Evolutionary conservation across 768 basidiomycete genomes (phyloP).

Genomic region (Collybiopsis confluens): DNA sequence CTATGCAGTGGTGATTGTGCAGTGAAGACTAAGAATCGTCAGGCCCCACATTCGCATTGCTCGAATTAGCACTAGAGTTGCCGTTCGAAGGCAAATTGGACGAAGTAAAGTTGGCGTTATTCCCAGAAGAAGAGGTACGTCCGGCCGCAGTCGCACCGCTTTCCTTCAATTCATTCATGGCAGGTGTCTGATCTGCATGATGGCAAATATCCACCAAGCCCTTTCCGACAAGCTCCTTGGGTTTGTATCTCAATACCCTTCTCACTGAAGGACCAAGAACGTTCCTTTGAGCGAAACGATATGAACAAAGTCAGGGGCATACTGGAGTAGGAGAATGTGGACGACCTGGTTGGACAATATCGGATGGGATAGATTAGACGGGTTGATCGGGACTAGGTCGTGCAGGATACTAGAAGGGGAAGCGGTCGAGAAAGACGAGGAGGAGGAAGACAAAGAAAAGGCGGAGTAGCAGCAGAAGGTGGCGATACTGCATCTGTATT

Average conservation of each 20-base stretch:
- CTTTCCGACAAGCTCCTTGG: conserved; percentile 77
- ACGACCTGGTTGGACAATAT: conserved; percentile 40
- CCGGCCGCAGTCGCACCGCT: conserved; percentile 26
- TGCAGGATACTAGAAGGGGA: neutral
- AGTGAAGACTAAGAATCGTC: conserved; percentile 13
- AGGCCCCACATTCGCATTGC: conserved; percentile 7
- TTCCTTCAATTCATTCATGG: conserved; percentile 90
- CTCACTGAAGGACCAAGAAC: conserved; percentile 84
- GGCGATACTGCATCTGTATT: conserved; percentile 25
- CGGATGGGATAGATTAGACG: conserved; percentile 12
- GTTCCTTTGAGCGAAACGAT: conserved; percentile 90
- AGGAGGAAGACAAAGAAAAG: neutral
- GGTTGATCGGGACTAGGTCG: neutral
- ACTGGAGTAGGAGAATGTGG: conserved; percentile 58
- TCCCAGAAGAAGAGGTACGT: too few relatives aligned
- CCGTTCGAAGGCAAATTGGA: neutral
- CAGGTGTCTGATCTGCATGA: conserved; percentile 83
- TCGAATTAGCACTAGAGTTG: neutral
- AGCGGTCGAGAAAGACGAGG: neutral
- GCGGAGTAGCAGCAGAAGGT: conserved; percentile 9
- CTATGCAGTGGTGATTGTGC: conserved; percentile 7
- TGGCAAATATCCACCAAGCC: conserved; percentile 81
- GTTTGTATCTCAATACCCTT: conserved; percentile 79
- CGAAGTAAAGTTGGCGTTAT: neutral
- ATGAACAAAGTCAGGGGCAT: conserved; percentile 76